Conservation (phyloP, 352 stramenopile species). For the Pythium vanterpoolii region DNA sequence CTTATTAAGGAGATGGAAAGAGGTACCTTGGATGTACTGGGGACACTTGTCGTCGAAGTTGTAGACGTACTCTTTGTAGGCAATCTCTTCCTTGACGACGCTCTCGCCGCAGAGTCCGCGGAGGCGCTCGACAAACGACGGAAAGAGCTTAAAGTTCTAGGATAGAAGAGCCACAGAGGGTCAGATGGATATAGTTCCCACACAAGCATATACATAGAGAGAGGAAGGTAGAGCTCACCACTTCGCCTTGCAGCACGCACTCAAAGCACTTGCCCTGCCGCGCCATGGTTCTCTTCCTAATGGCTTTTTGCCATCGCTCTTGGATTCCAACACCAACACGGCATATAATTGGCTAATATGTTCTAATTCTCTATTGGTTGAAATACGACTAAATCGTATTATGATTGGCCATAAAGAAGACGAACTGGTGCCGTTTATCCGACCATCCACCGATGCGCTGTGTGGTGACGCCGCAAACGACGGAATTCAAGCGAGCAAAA, state of each 20-base stretch:
- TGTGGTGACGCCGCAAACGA: slow-evolving; percentile 21
- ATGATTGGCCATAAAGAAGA: slow-evolving; percentile 24
- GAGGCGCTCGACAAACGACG: slow-evolving; percentile 77
- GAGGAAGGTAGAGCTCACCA: slow-evolving; percentile 39
- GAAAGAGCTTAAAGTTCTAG: slow-evolving; percentile 84
- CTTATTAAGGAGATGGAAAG: not conserved
- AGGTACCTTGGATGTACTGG: slow-evolving; percentile 73
- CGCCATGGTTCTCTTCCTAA: slow-evolving; percentile 34
- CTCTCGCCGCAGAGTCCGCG: slow-evolving; percentile 72
- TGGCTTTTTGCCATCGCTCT: not conserved
- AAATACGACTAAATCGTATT: not conserved
- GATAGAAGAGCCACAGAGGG: not conserved
- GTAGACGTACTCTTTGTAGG: slow-evolving; percentile 89
- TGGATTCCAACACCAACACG: too few relatives aligned
- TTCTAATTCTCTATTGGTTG: not conserved
- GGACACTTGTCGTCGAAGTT: slow-evolving; percentile 87
- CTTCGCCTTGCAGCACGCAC: slow-evolving; percentile 78
- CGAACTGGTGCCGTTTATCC: slow-evolving; percentile 3
- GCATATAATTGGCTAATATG: too few relatives aligned
- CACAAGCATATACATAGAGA: not conserved
- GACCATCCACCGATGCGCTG: slow-evolving; percentile 25
- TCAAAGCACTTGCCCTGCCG: slow-evolving; percentile 76
- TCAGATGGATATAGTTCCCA: not conserved
- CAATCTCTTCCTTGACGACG: slow-evolving; percentile 85
- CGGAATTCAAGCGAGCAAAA: slow-evolving; percentile 25